Evolutionary conservation across 805 yeast genomes (phyloP).

Genomic region (Lipomyces kockii): DNA sequence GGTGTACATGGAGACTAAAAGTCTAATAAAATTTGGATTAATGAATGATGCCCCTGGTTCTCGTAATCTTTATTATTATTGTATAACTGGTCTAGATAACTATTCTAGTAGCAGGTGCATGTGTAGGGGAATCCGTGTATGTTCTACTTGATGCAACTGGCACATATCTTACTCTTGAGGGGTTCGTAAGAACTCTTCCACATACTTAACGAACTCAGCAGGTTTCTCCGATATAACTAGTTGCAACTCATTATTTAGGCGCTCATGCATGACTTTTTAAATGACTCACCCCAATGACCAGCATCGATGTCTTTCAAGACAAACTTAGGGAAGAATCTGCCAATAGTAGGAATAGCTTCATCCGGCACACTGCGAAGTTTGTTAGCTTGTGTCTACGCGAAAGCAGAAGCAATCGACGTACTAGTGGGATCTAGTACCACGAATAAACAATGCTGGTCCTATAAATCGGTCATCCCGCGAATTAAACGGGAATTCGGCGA

Average conservation of each 20-base stretch:
- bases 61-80: background rate
- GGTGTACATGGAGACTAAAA: slow-evolving; percentile 27
- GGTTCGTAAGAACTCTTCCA: slow-evolving; percentile 64
- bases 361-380: slow-evolving; percentile 62
- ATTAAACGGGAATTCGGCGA: slow-evolving; percentile 79
- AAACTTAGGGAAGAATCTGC: slow-evolving; percentile 77
- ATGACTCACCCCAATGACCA: slow-evolving; percentile 74
- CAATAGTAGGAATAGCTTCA: slow-evolving; percentile 74
- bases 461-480: slow-evolving; percentile 58
- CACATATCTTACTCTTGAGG: slow-evolving; percentile 7
- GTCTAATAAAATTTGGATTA: slow-evolving; percentile 25
- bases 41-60: background rate
- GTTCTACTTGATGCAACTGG: background rate
- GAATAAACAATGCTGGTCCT: slow-evolving; percentile 75
- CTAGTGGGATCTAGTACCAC: slow-evolving; percentile 77
- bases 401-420: slow-evolving; percentile 23
- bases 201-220: slow-evolving; percentile 64
- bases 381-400: background rate
- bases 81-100: background rate
- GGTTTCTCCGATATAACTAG: slow-evolving; percentile 80
- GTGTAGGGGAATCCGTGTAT: background rate
- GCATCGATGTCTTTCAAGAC: slow-evolving; percentile 74
- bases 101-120: too few relatives aligned
- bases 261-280: background rate
- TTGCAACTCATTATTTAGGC: slow-evolving; percentile 32